Evolutionary conservation across 1,284 basidiomycete genomes (phyloP), one percentile per base, ranked within the genome.

Genomic region (Salmacisia buchloeana): DNA sequence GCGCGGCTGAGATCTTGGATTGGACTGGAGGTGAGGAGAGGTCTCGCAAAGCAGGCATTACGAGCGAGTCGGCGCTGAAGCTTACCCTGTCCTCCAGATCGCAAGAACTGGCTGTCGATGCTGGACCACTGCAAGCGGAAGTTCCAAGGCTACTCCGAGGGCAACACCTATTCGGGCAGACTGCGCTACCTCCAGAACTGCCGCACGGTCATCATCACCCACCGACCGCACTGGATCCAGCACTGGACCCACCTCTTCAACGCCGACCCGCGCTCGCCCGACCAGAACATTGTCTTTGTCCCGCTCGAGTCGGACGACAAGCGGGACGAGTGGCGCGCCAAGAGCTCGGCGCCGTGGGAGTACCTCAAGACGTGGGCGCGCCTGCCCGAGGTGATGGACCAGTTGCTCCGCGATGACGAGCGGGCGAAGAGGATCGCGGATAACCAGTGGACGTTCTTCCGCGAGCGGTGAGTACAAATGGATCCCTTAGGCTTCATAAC

Each of bases 221-320:
- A 77, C 60, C 62, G 67, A 60, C 75, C 73, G 1, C 35, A 72
- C 3, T 77, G 74, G 74, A 66, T 77, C 23, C 73, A 77, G 43
- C 75, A 77, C 59, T 75, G 70, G 69, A 76, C 75, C 3, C 75
- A 77, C 54, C 69, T 77, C 2, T 75, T 72, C 60, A 77, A 77
- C 45, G 58, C 72, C 9, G 69, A 77, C 45, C 65, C 67, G 15
- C 29, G 34, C 9, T 71, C 69, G 45, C 69, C 71, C n/a, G 75
- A 77, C 57, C 75, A 77, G 43, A 77, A 77, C 71, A 77, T 77
- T 45, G 75, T 77, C 43, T 74, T 69, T 27, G 69, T 77, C 23
- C 74, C 74, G n/a, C 58, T 57, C 25, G 46, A 58, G 18, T 29
- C 39, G 6, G n/a, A n/a, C n/a, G n/a, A n/a, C n/a, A 39, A 9